A percentile compares a stretch with the other conserved stretches of the same genome.
These are phyloP conservation scores for Xanthoceras sorbifolium DNA, from an alignment of 345 rosid genomes.

Conservation along the genomic window DNA sequence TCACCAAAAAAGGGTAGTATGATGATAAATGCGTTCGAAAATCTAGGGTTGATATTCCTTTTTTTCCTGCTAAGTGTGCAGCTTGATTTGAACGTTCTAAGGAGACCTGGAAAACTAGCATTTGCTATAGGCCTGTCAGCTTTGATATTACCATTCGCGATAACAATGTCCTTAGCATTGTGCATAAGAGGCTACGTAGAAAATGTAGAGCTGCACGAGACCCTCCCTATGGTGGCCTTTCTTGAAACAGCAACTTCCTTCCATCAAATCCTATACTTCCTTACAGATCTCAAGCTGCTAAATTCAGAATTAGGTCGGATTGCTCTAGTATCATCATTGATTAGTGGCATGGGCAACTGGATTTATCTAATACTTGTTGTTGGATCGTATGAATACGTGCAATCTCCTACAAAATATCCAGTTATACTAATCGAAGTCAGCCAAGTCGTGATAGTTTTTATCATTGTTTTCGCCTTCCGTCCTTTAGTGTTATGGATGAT, in stretches of 20 bases:
- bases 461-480: conserved; percentile 14
- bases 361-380: not conserved
- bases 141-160: conserved; percentile 29
- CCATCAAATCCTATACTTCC: conserved; percentile 30
- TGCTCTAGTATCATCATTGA: conserved; percentile 46
- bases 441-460: not conserved
- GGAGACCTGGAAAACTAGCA: conserved; percentile 42
- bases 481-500: conserved; percentile 46
- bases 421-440: not conserved
- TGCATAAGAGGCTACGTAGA: conserved; percentile 6
- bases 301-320: conserved; percentile 52
- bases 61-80: conserved; percentile 38
- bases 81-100: conserved; percentile 35
- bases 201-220: not conserved
- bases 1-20: conserved; percentile 21
- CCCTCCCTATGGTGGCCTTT: not conserved
- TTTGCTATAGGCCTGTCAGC: conserved; percentile 35
- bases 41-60: conserved; percentile 37
- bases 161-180: conserved; percentile 17
- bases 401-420: not conserved
- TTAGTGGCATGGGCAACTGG: conserved; percentile 34
- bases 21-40: conserved; percentile 31
- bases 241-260: conserved; percentile 39
- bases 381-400: not conserved
- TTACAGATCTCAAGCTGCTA: conserved; percentile 39